Base-by-base conservation (phyloP, 2,329 filamentous ascomycete species). In the Lachnellula cervina region DNA sequence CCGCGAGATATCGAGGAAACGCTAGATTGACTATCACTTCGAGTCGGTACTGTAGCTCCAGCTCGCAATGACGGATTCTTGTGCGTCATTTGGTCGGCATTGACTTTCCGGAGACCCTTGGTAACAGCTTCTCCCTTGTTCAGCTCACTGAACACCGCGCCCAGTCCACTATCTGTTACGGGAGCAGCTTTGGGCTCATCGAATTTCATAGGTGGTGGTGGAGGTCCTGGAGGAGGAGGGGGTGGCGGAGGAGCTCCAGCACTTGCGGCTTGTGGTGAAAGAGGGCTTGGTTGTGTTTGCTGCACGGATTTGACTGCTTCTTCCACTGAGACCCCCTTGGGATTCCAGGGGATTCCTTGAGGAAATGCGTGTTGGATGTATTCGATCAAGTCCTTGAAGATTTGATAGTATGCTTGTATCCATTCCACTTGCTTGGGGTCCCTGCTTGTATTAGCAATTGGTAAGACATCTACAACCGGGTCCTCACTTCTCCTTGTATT, bases 21-120 rank as follows among this genome's bases (percentile, higher is more conserved):
- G 57, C 78, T 79, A 21, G 80, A 81, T 28, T 73, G 71, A 48
- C 75, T 76, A 52, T 77, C 74, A 52, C 78, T 79, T 55, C 80
- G 75, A 55, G 78, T 78, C 1, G 88, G 79, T 3, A 93, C 89
- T 2, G 83, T 80, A 13, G 89, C 88, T 58, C 78, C 78, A 23
- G 89, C 82, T 60, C 94, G 86, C 56, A 99, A 78, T 9, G 86
- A 83, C 14, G 94, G 94, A 74, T 99, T 99, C 78, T 97, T 97
- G 76, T 99, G 94, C 58, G 94, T 99, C 93, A 97, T 97, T 72
- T 97, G 81, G 52, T 89, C 94, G 69, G 87, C 88, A 75, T 97
- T 93, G 49, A 99, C 94, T 77, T 97, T 99, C 63, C 89, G 88
- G 37, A 99, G 80, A 34, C 89, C 86, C 62, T 89, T 85, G 4